Evolutionary conservation across 257 asterid species (phyloP), one percentile per base, ranked within the genome.

Genomic region (Cinchona pubescens): DNA sequence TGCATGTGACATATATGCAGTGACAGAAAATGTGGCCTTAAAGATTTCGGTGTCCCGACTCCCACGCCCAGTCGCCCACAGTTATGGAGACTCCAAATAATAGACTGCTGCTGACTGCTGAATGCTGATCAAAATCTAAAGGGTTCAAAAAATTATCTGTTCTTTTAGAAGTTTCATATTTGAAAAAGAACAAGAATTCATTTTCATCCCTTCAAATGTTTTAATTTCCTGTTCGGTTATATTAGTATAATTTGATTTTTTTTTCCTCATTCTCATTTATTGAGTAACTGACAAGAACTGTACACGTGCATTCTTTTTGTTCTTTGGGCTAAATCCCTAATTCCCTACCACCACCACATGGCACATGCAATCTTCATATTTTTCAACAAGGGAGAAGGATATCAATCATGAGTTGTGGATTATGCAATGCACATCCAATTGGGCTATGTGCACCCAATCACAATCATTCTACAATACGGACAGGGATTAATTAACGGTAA

Each of bases 231-330:
- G 7, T 53, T 15, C 29, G 8, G 6, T 29, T 6, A 53, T 6
- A 23, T 53, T 19, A n/a, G n/a, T n/a, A n/a, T n/a, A n/a, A n/a
- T n/a, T n/a, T n/a, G n/a, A n/a, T n/a, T n/a, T n/a, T n/a, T n/a
- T 53, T 3, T 21, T 13, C 29, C 61, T 45, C 59, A 35, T 5
- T 10, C 59, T 5, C 12, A 48, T 42, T 46, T 45, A 63, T 34
- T 62, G 49, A 38, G 56, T 4, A 74, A 51, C 40, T 48, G 78
- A 65, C 55, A 65, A 65, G 55, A n/a, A 29, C 25, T n/a, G 32
- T 37, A 37, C 55, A 64, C 73, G 42, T 74, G 78, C 35, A 32
- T 58, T 55, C 14, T 38, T 34, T 74, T 34, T 53, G n/a, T n/a
- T 48, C 74, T 29, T n/a, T n/a, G 55, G 38, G 67, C 66, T 46